Base-by-base conservation (phyloP, 2,329 filamentous ascomycete genomes). In the Fusarium illudens region DNA sequence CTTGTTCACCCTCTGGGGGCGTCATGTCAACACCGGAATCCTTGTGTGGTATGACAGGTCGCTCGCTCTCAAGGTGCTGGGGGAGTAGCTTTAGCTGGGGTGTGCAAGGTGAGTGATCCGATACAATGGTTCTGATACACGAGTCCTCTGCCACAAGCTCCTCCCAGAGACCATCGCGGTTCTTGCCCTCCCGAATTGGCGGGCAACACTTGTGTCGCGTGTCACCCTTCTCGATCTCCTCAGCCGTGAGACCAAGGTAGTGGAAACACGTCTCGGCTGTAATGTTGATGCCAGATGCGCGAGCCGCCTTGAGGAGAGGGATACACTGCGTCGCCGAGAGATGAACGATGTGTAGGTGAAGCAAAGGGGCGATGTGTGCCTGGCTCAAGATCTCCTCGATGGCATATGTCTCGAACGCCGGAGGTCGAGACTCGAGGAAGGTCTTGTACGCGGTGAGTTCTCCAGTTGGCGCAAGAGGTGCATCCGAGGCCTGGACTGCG, bases 231-330 rank as follows among this genome's bases (percentile, higher is more conserved):
- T 88, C 85, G 60, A 97, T 92, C 68, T 90, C 85, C 81, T 97
- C 94, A 0, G 94, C 90, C 0, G 92, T 90, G 2, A 97, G 85
- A 4, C 91, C 92, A 13, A 97, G 88, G 79, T 97, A 97, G 83
- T 97, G 94, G 85, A 96, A 97, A 82, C 94, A 97, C 3, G 94
- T 97, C 81, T 97, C 94, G 57, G 94, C 94, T 1, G 94, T 97
- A 80, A 97, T 93, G 75, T 94, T 92, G 76, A 96, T 82, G 42
- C 94, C 94, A 3, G 83, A 81, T 4, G 84, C 82, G 30, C 93
- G 89, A 11, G 94, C 94, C 62, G 88, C 85, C 64, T 89, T 89
- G 54, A 97, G 86, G 57, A 96, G 83, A 0, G 93, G 93, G 62
- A 97, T 95, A 44, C 92, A 92, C 77, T 97, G 90, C 48, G 92